Percentiles rank a stretch among this genome's conserved stretches.
Evolutionary conservation across 108 stramenopile genomes (phyloP).

Genomic region (Nitzschia inconspicua): DNA sequence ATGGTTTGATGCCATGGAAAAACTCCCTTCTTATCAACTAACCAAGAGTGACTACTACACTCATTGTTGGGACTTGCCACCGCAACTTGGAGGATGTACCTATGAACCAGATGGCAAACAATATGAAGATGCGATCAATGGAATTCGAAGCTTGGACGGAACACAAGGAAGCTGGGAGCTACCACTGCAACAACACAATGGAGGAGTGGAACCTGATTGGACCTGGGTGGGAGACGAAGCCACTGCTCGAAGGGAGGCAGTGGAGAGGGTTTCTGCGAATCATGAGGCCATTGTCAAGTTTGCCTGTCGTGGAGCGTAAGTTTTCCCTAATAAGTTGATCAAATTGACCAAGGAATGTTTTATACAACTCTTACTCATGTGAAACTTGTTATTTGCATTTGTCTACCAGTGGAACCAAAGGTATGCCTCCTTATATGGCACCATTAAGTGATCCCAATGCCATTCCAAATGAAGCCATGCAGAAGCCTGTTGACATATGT

Average conservation of each 20-base stretch:
- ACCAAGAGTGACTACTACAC: conserved; percentile 92
- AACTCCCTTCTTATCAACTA: conserved; percentile 65
- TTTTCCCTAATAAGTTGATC: conserved; percentile 36
- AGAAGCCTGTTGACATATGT: conserved; percentile 53
- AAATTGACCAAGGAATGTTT: not conserved
- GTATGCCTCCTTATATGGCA: conserved; percentile 75
- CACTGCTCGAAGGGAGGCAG: conserved; percentile 72
- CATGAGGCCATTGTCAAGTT: conserved; percentile 77
- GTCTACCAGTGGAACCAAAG: conserved; percentile 70
- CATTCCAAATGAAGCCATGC: conserved; percentile 52
- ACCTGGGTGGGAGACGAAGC: conserved; percentile 58
- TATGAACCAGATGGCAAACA: conserved; percentile 58
- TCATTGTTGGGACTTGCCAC: conserved; percentile 92
- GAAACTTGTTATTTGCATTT: conserved; percentile 41
- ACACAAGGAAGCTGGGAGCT: conserved; percentile 69
- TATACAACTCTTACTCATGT: conserved; percentile 18
- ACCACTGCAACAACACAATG: conserved; percentile 63
- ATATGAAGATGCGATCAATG: conserved; percentile 67
- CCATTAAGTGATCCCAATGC: conserved; percentile 89
- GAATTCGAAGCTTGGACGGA: conserved; percentile 41
- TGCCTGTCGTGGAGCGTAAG: conserved; percentile 75
- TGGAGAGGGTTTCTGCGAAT: conserved; percentile 77
- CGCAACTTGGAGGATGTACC: conserved; percentile 90
- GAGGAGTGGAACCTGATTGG: conserved; percentile 83
- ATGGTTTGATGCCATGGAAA: conserved; percentile 96